Conservation (phyloP, 345 rosid genomes). For the Eucalyptus viminalis region DNA sequence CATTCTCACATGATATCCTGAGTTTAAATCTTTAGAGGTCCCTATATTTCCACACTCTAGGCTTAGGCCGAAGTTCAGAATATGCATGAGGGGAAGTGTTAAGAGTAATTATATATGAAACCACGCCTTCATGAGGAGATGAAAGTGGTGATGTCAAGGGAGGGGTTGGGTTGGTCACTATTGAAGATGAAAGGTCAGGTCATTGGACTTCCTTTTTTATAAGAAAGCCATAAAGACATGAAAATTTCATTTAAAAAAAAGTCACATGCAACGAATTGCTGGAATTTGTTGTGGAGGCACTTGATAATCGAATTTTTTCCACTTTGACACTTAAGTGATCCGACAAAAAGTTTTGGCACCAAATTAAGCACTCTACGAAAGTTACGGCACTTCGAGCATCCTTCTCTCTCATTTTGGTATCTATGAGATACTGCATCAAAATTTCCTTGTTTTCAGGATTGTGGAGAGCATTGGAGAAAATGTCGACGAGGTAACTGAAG, state of each 20-base stretch:
- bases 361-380: background rate
- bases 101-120: background rate
- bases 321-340: background rate
- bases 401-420: background rate
- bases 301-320: background rate
- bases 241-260: background rate
- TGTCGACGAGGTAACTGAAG: conserved; percentile 43
- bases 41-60: background rate
- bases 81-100: background rate
- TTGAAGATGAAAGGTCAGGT: background rate
- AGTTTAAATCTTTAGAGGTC: background rate
- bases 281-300: background rate
- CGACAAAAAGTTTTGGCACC: background rate
- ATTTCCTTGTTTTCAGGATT: conserved; percentile 14
- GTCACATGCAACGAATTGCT: background rate
- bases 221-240: background rate
- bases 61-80: background rate
- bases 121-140: conserved; percentile 33
- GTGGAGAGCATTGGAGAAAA: conserved; percentile 86
- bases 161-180: background rate
- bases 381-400: background rate
- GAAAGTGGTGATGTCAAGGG: conserved; percentile 66
- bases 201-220: background rate
- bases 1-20: background rate
- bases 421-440: background rate